Evolutionary conservation across 495 filamentous ascomycete genomes (phyloP), one percentile per base, ranked within the genome.

Genomic region (Talaromyces adpressus): DNA sequence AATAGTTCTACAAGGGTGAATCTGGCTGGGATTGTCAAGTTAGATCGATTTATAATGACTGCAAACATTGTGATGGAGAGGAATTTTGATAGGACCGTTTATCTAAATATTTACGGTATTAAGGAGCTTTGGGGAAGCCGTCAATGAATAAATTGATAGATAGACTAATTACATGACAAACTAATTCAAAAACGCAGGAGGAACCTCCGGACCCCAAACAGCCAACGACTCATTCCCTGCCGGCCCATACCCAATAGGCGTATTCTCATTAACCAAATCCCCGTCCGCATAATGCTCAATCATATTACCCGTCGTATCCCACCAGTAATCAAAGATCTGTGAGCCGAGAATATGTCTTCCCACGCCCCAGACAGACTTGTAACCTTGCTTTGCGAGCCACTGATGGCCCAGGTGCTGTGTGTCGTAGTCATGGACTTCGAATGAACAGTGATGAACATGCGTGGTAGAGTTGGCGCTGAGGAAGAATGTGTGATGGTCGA

Each of bases 251-350:
- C 51, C 64, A 39, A 70, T 81, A 5, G 82, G 82, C 6, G 85
- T 84, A 22, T 78, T 79, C 62, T 81, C 76, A 64, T 87, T 83
- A 8, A 89, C 80, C 70, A 87, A 69, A 69, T 90, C 87, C 2
- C 87, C 87, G 72, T 90, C 87, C 30, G 84, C 81, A 61, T 90
- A 90, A 67, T 90, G 87, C 70, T 90, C 87, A 66, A 89, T 70
- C 65, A 89, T 87, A 68, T 85, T 84, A 1, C 76, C 71, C 5
- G 74, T 77, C 0, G 82, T 79, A 72, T 89, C 86, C 59, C 66
- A 89, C 88, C 88, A 91, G 71, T 91, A 91, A 70, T 91, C 89
- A 66, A 91, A 91, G 25, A 91, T 87, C 73, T 91, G 89, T 52
- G 81, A 85, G 4, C 88, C 89, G 64, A 91, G 81, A 39, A 91